These are phyloP conservation scores for Zygosaccharomyces bisporus DNA, from an alignment of 805 yeast species.

Conservation along the genomic window DNA sequence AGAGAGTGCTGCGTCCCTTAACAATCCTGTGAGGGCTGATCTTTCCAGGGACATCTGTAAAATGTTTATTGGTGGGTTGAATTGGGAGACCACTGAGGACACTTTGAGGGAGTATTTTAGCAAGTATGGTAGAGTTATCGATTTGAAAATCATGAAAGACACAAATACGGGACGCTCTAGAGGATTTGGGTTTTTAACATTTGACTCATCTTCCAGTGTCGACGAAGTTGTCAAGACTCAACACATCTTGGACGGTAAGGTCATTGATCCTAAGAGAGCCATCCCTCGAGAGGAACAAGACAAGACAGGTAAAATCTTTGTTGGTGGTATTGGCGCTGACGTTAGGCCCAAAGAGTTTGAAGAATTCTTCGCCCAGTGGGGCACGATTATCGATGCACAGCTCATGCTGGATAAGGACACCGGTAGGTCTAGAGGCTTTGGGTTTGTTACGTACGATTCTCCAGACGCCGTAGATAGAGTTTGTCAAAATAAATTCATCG, in stretches of 20 bases:
- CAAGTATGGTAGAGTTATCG: slow-evolving; percentile 84
- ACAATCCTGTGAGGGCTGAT: slow-evolving; percentile 43
- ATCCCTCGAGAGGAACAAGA: slow-evolving; percentile 97
- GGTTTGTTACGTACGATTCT: slow-evolving; percentile 91
- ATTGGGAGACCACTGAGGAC: slow-evolving; percentile 97
- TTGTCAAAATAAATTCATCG: slow-evolving; percentile 73
- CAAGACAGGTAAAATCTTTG: slow-evolving; percentile 92
- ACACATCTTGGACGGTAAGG: slow-evolving; percentile 90
- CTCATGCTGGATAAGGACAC: slow-evolving; percentile 96
- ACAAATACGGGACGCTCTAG: slow-evolving; percentile 80
- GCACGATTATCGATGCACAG: slow-evolving; percentile 91
- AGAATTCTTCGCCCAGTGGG: slow-evolving; percentile 80
- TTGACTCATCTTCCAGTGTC: slow-evolving; percentile 75
- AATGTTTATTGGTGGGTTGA: slow-evolving; percentile 94
- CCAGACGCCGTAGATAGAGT: slow-evolving; percentile 92
- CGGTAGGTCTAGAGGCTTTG: slow-evolving; percentile 95
- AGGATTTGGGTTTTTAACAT: slow-evolving; percentile 93
- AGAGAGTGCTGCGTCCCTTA: slow-evolving; percentile 21
- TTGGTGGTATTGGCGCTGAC: slow-evolving; percentile 93
- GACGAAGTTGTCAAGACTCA: slow-evolving; percentile 81
- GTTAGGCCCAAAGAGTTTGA: slow-evolving; percentile 89
- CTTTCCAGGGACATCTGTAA: slow-evolving; percentile 74
- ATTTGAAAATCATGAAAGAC: slow-evolving; percentile 91
- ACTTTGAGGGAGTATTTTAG: slow-evolving; percentile 75
- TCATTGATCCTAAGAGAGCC: slow-evolving; percentile 96